Base-by-base conservation (phyloP, 108 stramenopile species). In the Discostella stelligeroides region DNA sequence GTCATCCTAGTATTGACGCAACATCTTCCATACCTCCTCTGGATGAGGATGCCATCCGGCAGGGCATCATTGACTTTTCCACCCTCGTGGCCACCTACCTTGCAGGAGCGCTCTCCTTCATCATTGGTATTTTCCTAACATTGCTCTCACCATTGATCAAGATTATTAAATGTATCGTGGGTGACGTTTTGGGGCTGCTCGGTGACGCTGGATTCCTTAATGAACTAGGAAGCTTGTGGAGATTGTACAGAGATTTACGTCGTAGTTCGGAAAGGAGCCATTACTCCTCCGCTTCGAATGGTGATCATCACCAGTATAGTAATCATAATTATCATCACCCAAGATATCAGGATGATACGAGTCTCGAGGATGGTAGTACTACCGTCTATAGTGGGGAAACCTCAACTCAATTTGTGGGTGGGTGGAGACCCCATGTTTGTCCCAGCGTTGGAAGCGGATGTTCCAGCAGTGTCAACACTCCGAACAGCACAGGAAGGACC, bases 41-140 rank as follows among this genome's bases (percentile, higher is more conserved):
- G 37, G 73, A 66, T 8, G 73, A 66, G 25, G 73, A 75, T 38
- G 73, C 57, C 30, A 60, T 75, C 11, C 73, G 73, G n/a, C 63
- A 29, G 46, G 66, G 66, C 8, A 75, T 75, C 51, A 12, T 53
- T 5, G 59, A 66, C 61, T 51, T 75, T 42, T 66, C 65, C 0
- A 55, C 42, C 6, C 57, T 75, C 14, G 41, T 75, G 18, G 73
- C 73, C 4, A 60, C 65, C 11, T 75, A 66, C 43, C 50, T 75
- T 7, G 73, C 73, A 17, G 73, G 65, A 17, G 58, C 10, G 7
- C 46, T 75, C 43, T 47, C 57, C 4, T 66, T 75, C 45, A 25
- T 75, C 29, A 13, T 75, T 59, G 73, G 73, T 39, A 60, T 66
- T 23, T 75, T 75, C 43, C 73, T 75, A 0, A 45, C 65, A 1